These are phyloP conservation scores for Ophiostoma pallidulum DNA, from an alignment of 2,329 filamentous ascomycete genomes.

Conservation along the genomic window DNA sequence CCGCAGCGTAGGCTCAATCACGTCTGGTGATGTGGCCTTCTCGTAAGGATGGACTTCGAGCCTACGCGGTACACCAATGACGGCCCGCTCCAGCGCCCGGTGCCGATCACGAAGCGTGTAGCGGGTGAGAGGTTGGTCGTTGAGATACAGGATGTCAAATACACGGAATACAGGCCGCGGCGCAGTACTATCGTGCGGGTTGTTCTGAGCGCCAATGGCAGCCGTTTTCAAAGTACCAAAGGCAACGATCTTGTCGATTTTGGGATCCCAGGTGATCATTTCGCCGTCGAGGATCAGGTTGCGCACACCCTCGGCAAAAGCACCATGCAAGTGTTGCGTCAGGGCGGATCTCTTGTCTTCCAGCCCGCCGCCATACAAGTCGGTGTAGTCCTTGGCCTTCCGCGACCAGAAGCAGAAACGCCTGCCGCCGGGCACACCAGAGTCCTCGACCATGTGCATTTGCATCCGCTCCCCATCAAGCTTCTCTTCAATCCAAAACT, in stretches of 20 bases:
- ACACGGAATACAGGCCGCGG: constrained; percentile 72
- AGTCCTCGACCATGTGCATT: constrained; percentile 76
- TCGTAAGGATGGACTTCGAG: constrained; percentile 73
- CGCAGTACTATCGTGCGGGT: constrained; percentile 53
- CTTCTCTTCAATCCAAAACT: constrained; percentile 98
- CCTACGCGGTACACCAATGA: constrained; percentile 61
- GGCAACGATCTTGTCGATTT: constrained; percentile 70
- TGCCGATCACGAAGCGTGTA: constrained; percentile 78
- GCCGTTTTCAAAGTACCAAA: constrained; percentile 94
- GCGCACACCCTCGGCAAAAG: constrained; percentile 67
- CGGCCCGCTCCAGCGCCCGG: constrained; percentile 60
- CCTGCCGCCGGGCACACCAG: constrained; percentile 55
- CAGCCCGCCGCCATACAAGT: constrained; percentile 75
- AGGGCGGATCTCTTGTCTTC: constrained; percentile 66
- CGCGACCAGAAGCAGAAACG: constrained; percentile 86
- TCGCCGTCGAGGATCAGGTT: constrained; percentile 93
- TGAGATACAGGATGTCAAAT: constrained; percentile 87
- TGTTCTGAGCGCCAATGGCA: constrained; percentile 68
- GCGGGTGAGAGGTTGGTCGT: constrained; percentile 66
- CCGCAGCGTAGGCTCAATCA: constrained; percentile 71
- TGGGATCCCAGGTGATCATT: constrained; percentile 97
- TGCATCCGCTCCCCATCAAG: constrained; percentile 96
- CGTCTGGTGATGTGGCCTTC: constrained; percentile 54
- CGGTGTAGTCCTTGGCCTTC: constrained; percentile 93
- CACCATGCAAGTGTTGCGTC: constrained; percentile 67